A percentile compares a stretch with the other conserved stretches of the same genome.
These are phyloP conservation scores for Eimeria falciformis DNA, from an alignment of 169 alveolate genomes.

Conservation along the genomic window DNA sequence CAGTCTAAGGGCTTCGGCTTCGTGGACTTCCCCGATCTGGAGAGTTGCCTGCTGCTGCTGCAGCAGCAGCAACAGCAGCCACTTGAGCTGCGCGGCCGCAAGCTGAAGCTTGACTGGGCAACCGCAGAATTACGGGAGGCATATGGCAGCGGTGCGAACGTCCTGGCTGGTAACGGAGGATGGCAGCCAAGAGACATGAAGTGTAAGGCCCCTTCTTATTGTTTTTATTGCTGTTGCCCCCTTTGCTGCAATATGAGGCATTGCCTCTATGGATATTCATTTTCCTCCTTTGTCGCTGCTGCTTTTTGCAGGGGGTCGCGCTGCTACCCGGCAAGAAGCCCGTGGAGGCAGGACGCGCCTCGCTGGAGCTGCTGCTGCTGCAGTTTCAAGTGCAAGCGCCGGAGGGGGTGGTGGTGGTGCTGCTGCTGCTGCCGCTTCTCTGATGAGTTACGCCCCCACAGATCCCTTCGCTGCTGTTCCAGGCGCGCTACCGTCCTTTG, in stretches of 20 bases:
- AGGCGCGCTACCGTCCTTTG: background rate
- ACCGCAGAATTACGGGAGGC: slow-evolving; percentile 67
- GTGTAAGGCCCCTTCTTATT: background rate
- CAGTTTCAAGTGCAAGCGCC: background rate
- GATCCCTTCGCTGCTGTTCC: slow-evolving; percentile 27
- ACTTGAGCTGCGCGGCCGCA: slow-evolving; percentile 62
- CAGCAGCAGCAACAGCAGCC: slow-evolving; percentile 33
- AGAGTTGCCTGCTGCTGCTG: slow-evolving; percentile 62
- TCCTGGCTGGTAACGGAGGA: background rate
- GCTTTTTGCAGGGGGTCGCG: background rate
- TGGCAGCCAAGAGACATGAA: background rate
- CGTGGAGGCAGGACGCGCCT: background rate
- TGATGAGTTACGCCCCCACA: slow-evolving; percentile 3
- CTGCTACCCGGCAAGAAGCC: background rate
- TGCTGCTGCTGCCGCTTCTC: slow-evolving; percentile 25
- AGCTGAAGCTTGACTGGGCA: slow-evolving; percentile 67
- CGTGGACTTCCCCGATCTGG: slow-evolving; percentile 48
- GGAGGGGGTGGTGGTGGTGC: slow-evolving; percentile 10
- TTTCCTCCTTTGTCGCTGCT: background rate
- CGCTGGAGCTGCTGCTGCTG: background rate
- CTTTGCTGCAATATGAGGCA: background rate
- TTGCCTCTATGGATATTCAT: background rate
- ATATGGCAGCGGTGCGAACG: background rate
- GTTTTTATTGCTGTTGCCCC: background rate
- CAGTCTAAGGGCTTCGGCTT: slow-evolving; percentile 73